phyloP scores from a whole-genome alignment of 805 yeast genomes.

The Vanderwaltozyma tropicalis region DNA sequence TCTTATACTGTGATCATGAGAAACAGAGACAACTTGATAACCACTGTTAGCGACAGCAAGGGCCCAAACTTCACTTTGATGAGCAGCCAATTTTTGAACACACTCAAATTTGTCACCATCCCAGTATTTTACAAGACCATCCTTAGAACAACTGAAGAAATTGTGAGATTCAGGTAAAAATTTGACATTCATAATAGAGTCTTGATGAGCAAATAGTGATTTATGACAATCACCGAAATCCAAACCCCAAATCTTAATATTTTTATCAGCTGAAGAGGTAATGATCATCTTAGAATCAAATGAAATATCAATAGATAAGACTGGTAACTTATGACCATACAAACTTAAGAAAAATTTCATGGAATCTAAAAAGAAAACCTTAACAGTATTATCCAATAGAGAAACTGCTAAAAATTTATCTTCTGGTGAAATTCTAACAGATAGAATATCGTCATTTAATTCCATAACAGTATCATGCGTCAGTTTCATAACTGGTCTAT shows the following conservation, averaged over 20 bases:
- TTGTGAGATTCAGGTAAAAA: constrained; percentile 81
- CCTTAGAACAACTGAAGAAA: constrained; percentile 85
- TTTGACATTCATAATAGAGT: constrained; percentile 79
- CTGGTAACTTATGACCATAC: constrained; percentile 96
- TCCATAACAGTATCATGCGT: constrained; percentile 75
- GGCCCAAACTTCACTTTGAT: constrained; percentile 91
- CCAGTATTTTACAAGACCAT: constrained; percentile 88
- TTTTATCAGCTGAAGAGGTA: constrained; percentile 94
- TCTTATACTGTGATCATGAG: constrained; percentile 90
- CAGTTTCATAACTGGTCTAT: constrained; percentile 45
- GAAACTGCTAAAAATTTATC: constrained; percentile 70
- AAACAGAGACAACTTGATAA: constrained; percentile 60
- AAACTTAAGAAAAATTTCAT: constrained; percentile 79
- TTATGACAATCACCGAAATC: constrained; percentile 99
- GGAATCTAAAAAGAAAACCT: constrained; percentile 80
- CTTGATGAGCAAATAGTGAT: constrained; percentile 94
- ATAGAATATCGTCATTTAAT: constrained; percentile 72
- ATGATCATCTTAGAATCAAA: constrained; percentile 77
- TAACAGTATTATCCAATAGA: constrained; percentile 86
- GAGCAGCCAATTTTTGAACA: constrained; percentile 76
- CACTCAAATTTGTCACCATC: constrained; percentile 96
- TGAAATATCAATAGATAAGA: constrained; percentile 83
- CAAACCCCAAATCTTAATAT: constrained; percentile 95
- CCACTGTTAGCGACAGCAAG: constrained; percentile 70
- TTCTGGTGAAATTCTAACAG: constrained; percentile 75